Percentiles rank a stretch among this genome's conserved stretches.
These are phyloP conservation scores for Irineochytrium annulatum DNA, from an alignment of 192 early-diverging fungal species.

Conservation along the genomic window DNA sequence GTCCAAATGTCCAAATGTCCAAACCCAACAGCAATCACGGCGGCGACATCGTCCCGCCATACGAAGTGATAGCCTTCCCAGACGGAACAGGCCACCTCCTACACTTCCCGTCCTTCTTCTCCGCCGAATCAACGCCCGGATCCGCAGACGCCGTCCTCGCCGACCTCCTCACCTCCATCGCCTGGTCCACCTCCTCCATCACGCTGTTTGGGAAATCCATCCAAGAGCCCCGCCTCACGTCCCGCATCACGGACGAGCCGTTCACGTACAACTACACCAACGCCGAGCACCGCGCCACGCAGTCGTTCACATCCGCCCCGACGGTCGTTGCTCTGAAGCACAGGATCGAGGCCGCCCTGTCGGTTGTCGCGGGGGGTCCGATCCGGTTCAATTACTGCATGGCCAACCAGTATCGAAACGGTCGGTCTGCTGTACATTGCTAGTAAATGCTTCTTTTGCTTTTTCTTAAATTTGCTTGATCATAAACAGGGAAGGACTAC, in stretches of 20 bases:
- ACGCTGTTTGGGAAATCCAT: background rate
- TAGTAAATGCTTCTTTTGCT: too few species aligned
- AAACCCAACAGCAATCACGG: too few species aligned
- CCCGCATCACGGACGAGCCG: background rate
- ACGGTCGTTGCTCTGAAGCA: background rate
- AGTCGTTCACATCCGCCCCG: background rate
- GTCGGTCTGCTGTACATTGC: too few species aligned
- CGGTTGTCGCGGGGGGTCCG: background rate
- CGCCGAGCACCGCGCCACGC: background rate
- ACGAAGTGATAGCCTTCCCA: too few species aligned
- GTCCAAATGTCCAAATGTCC: too few species aligned
- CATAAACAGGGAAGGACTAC: constrained; percentile 1
- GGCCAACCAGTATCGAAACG: constrained; percentile 1
- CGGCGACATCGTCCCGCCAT: too few species aligned
- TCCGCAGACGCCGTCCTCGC: background rate
- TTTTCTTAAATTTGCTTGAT: too few species aligned
- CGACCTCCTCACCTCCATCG: background rate
- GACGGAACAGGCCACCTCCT: too few species aligned
- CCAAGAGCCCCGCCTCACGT: background rate
- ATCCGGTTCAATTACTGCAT: background rate
- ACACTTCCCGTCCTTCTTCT: too few species aligned
- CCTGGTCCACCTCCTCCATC: background rate
- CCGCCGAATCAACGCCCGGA: too few species aligned
- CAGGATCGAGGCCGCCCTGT: background rate
- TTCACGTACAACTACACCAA: constrained; percentile 1